A percentile compares a stretch with the other conserved stretches of the same genome.
Conservation (phyloP, 768 basidiomycete genomes). For the Mycena rebaudengoi region DNA sequence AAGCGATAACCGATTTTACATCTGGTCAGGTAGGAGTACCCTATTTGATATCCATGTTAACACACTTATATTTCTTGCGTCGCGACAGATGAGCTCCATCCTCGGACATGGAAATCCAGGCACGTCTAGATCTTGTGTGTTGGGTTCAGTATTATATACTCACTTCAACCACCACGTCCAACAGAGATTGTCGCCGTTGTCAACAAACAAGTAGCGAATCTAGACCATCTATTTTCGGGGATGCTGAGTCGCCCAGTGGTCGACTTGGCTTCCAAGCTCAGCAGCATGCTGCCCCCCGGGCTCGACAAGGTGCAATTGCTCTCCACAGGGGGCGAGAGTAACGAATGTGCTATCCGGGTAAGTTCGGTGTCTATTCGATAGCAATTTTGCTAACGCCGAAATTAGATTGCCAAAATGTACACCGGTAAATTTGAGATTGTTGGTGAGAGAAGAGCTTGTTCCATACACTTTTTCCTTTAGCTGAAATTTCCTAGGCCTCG, state of each 20-base stretch:
- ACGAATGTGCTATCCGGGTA: slow-evolving; percentile 29
- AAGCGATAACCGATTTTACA: slow-evolving; percentile 28
- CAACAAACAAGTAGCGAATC: slow-evolving; percentile 11
- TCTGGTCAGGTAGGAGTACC: slow-evolving; percentile 24
- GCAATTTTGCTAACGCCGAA: neutral
- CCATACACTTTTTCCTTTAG: neutral
- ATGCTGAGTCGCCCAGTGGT: slow-evolving; percentile 28
- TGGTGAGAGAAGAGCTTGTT: slow-evolving; percentile 1
- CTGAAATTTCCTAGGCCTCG: slow-evolving; percentile 17
- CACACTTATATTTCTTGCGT: neutral
- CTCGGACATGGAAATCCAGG: no score
- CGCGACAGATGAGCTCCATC: slow-evolving; percentile 26
- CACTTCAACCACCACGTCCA: no score
- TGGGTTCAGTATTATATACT: no score
- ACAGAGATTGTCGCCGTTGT: slow-evolving; percentile 28
- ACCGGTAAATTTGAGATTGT: slow-evolving; percentile 34
- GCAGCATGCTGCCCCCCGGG: slow-evolving; percentile 27
- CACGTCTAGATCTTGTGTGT: no score
- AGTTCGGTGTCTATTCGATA: neutral
- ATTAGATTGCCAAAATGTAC: slow-evolving; percentile 31
- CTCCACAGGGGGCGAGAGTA: slow-evolving; percentile 26
- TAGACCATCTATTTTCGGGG: slow-evolving; percentile 31
- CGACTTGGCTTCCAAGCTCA: slow-evolving; percentile 21
- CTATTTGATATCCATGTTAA: neutral
- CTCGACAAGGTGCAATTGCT: slow-evolving; percentile 30